Base-by-base conservation (phyloP, 2,329 filamentous ascomycete genomes). In the Dactylellina leptospora region DNA sequence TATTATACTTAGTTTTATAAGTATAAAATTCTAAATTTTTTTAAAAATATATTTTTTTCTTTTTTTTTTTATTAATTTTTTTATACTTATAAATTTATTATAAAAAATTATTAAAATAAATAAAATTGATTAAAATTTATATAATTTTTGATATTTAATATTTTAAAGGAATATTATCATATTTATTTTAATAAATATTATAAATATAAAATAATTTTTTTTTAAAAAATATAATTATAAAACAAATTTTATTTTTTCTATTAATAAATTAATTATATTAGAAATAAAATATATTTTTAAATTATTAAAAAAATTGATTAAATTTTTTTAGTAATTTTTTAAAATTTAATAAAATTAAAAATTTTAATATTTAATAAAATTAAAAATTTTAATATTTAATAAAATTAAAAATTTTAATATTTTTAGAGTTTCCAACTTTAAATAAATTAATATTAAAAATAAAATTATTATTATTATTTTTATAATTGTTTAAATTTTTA, bases 341-440 rank as follows among this genome's bases (percentile, higher is more conserved):
- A n/a, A n/a, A n/a, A n/a, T n/a, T n/a, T n/a, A n/a, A 33, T 33
- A 33, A 13, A 6, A 5, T 25, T 33, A 27, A 18, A 20, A 45
- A 30, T 44, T 28, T 45, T 20, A 44, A 58, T 30, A 16, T 58
- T 44, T 6, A 47, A 10, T 25, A 45, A 45, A 28, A 45, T 45
- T 11, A 58, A 58, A 30, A 58, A 30, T 20, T 11, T 55, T 22
- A 45, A 59, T 22, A 47, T 47, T 59, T 22, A 44, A 20, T 22
- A 56, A 42, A 42, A 59, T 23, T 22, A 59, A 30, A 47, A 59
- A 59, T 36, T 59, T 59, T 33, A 59, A 60, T 10, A 40, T 60
- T 27, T 60, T 27, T 38, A 60, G 50, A 23, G 50, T 30, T 60
- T 60, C 27, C 22, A 6, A 44, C 23, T 47, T 28, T 25, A 36